Base-by-base conservation (phyloP, 129 eudicot species). In the Flaveria sonorensis region DNA sequence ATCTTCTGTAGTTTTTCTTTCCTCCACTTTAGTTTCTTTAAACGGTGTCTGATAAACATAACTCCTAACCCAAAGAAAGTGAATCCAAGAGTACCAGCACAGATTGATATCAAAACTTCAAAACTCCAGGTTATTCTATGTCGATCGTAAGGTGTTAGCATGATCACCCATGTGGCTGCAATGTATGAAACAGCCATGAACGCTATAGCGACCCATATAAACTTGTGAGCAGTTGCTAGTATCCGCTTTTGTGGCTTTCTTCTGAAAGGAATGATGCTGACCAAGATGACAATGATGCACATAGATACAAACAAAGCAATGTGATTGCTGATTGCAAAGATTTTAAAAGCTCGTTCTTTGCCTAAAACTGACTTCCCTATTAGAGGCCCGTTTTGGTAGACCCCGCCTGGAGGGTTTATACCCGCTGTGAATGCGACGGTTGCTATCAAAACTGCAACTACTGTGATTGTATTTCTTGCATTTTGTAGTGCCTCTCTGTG, bases 161-260 rank as follows among this genome's bases (percentile, higher is more conserved):
- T 78, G 16, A 70, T 60, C 3, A 56, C 79, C 83, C 82, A 72
- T 6, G 48, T 65, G 12, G 79, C 79, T 64, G 86, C 83, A 32
- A 77, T 53, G 11, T 77, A 83, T 23, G 86, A 42, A 18, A 71
- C 81, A 24, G 80, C 83, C 86, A 83, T 83, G 77, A 83, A 83
- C 1, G 83, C 59, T 57, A 83, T 53, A 0, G 87, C 82, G 45
- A 80, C 85, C 87, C 82, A 80, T 26, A 75, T 62, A 23, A 40
- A 74, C 77, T 80, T 80, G 76, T 83, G 81, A 32, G 83, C 71
- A 0, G 10, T 42, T 16, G 65, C 43, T 43, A 84, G 23, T 40
- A 80, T 53, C 76, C 30, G 39, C 61, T 50, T 80, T 24, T 75
- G 69, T 7, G 85, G 72, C 39, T 71, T 84, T 48, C 60, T 66